These are phyloP conservation scores for Lentinula raphanica DNA, from an alignment of 768 basidiomycete species.

Conservation along the genomic window DNA sequence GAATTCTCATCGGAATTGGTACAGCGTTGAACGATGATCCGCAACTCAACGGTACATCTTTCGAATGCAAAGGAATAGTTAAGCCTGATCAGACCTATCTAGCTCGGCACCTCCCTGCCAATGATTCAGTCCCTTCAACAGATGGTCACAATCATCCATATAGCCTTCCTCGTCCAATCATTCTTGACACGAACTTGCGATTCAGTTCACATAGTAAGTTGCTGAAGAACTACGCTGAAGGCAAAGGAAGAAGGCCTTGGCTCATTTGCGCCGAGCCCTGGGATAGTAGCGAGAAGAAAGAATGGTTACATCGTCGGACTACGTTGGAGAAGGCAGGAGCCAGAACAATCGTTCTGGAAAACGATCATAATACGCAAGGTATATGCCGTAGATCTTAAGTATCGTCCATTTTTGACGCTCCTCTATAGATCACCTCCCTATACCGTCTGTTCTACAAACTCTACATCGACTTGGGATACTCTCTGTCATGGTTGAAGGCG, in stretches of 20 bases:
- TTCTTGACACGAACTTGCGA: slow-evolving; percentile 75
- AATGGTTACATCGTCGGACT: slow-evolving; percentile 29
- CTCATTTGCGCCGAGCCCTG: slow-evolving; percentile 45
- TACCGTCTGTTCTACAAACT: slow-evolving; percentile 44
- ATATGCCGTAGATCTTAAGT: not conserved
- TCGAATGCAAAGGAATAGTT: not conserved
- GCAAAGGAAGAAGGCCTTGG: slow-evolving; percentile 67
- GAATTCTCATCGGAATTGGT: slow-evolving; percentile 84
- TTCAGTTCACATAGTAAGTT: slow-evolving; percentile 66
- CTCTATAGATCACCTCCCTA: slow-evolving; percentile 32
- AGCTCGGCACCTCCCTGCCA: slow-evolving; percentile 56
- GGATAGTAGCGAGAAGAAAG: slow-evolving; percentile 12
- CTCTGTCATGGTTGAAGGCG: slow-evolving; percentile 95
- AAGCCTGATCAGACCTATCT: not conserved
- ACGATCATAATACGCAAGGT: slow-evolving; percentile 11
- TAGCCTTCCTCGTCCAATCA: slow-evolving; percentile 71
- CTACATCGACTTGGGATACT: slow-evolving; percentile 55
- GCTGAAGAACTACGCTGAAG: slow-evolving; percentile 53
- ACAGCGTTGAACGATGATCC: slow-evolving; percentile 91
- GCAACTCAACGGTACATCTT: slow-evolving; percentile 72
- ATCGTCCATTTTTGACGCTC: not conserved
- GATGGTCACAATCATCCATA: slow-evolving; percentile 25
- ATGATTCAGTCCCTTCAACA: slow-evolving; percentile 17
- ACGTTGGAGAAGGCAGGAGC: slow-evolving; percentile 65
- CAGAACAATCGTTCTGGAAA: slow-evolving; percentile 45